A percentile compares a stretch with the other conserved stretches of the same genome.
phyloP scores from a whole-genome alignment of 768 basidiomycete genomes.

The Cystobasidium ongulense region DNA sequence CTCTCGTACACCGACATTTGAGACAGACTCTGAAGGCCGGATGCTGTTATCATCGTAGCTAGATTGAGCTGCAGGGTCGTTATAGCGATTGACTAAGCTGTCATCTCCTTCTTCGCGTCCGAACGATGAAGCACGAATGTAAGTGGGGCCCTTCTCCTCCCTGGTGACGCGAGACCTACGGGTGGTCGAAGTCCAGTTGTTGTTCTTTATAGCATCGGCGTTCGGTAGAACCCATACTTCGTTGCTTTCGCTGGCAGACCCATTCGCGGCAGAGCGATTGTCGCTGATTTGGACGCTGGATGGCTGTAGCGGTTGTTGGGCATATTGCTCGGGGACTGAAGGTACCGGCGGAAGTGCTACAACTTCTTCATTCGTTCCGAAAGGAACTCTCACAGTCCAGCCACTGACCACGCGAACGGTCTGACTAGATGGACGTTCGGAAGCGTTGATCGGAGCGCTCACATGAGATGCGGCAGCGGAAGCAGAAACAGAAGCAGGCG shows the following conservation, averaged over 20 bases:
- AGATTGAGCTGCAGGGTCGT: background rate
- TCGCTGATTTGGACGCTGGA: background rate
- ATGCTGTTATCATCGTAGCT: constrained; percentile 8
- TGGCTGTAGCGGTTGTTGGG: background rate
- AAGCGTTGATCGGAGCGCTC: background rate
- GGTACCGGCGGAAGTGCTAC: background rate
- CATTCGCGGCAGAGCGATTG: background rate
- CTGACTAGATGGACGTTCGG: background rate
- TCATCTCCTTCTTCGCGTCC: background rate
- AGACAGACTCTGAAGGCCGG: constrained; percentile 16
- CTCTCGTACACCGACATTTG: background rate
- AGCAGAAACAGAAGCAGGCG: background rate
- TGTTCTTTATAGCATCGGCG: background rate
- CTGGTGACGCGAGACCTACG: constrained; percentile 1
- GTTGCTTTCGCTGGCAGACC: background rate
- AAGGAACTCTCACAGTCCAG: background rate
- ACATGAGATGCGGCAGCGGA: background rate
- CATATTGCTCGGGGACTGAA: background rate
- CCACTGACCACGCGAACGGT: background rate
- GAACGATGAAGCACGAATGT: background rate
- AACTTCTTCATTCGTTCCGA: background rate
- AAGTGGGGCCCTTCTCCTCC: background rate
- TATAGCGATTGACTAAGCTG: background rate
- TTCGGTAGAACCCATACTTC: background rate
- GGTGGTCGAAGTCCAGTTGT: background rate